Conservation (phyloP, 768 basidiomycete genomes). For the Infundibulicybe gibba region DNA sequence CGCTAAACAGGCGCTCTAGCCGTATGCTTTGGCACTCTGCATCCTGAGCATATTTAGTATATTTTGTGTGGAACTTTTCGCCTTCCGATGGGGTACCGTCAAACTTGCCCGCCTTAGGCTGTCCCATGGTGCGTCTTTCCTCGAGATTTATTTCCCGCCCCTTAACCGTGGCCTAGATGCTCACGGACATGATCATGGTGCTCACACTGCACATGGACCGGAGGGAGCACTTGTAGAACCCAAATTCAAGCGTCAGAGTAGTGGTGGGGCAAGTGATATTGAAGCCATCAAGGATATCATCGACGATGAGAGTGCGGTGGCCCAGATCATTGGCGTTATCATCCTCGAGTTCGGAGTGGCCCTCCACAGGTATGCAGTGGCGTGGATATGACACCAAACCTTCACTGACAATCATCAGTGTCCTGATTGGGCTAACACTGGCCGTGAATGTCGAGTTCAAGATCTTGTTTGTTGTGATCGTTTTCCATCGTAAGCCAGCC, state of each 20-base stretch:
- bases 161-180: slow-evolving; percentile 37
- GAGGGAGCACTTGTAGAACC: slow-evolving; percentile 27
- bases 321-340: slow-evolving; percentile 83
- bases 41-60: slow-evolving; percentile 79
- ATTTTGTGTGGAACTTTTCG: slow-evolving; percentile 81
- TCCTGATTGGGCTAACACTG: slow-evolving; percentile 86
- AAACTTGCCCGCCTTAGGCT: slow-evolving; percentile 67
- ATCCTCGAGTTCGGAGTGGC: slow-evolving; percentile 95
- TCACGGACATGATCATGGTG: slow-evolving; percentile 61
- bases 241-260: slow-evolving; percentile 8
- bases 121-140: slow-evolving; percentile 44
- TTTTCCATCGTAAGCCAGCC: slow-evolving; percentile 81
- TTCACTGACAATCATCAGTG: slow-evolving; percentile 29
- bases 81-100: slow-evolving; percentile 82
- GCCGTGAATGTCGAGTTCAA: slow-evolving; percentile 85
- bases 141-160: slow-evolving; percentile 1
- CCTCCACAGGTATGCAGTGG: slow-evolving; percentile 61
- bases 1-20: slow-evolving; percentile 36
- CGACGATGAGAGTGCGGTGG: slow-evolving; percentile 42
- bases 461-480: slow-evolving; percentile 81
- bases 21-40: slow-evolving; percentile 78
- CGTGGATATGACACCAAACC: neutral
- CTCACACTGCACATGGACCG: slow-evolving; percentile 70
- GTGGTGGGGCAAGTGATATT: slow-evolving; percentile 20
- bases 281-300: slow-evolving; percentile 6